A percentile compares a stretch with the other conserved stretches of the same genome.
Evolutionary conservation across 2,329 filamentous ascomycete genomes (phyloP).

Genomic region (Pseudocercospora ulei): DNA sequence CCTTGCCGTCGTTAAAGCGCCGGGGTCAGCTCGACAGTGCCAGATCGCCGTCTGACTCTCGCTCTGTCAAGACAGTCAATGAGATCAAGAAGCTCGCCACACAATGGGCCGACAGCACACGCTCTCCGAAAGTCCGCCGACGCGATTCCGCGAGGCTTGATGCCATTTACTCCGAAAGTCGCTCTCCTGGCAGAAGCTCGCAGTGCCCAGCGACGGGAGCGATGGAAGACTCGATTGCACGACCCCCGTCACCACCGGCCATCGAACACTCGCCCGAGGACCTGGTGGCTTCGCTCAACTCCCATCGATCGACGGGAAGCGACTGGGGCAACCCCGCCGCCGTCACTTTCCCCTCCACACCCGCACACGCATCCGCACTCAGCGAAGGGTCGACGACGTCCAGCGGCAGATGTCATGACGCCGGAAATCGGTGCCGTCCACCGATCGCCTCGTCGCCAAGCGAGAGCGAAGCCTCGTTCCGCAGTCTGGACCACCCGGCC

Average conservation of each 20-base stretch:
- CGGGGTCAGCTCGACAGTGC: not conserved
- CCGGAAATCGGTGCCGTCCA: not conserved
- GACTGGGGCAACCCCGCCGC: not conserved
- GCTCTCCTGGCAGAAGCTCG: too few relatives aligned
- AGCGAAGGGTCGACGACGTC: constrained; percentile 1
- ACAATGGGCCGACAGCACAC: constrained; percentile 5
- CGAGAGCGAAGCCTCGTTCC: constrained; percentile 1
- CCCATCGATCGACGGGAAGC: not conserved
- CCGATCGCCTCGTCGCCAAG: not conserved
- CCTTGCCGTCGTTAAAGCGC: not conserved
- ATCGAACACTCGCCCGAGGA: not conserved
- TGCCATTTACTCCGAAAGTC: too few relatives aligned
- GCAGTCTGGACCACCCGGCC: not conserved
- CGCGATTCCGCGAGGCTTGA: not conserved
- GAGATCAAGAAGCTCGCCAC: constrained; percentile 1
- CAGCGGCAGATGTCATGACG: not conserved
- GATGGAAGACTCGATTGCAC: too few relatives aligned
- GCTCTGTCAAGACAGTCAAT: not conserved
- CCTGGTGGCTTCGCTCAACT: not conserved
- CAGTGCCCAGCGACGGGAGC: too few relatives aligned
- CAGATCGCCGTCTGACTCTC: not conserved
- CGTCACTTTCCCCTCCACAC: too few relatives aligned
- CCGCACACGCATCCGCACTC: not conserved
- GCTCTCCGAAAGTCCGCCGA: not conserved
- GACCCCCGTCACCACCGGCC: too few relatives aligned